A percentile compares a stretch with the other conserved stretches of the same genome.
phyloP scores from a whole-genome alignment of 2,329 filamentous ascomycete genomes.

The Colletotrichum brevisporum region DNA sequence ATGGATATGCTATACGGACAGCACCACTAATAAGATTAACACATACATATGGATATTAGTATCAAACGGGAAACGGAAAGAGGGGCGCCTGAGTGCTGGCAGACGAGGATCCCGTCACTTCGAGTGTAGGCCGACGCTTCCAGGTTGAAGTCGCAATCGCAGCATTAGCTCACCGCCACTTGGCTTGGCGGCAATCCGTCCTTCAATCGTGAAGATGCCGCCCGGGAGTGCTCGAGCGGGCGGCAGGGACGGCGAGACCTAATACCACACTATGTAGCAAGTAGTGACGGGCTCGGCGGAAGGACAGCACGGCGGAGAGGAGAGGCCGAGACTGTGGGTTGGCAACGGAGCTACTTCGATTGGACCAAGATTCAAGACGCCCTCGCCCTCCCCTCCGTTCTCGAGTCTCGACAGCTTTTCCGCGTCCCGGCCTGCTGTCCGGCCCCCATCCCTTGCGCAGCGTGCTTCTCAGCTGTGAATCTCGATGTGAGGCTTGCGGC shows the following conservation, averaged over 20 bases:
- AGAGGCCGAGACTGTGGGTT: conserved; percentile 4
- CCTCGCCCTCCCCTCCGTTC: no score
- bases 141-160: conserved; percentile 28
- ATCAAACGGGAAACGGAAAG: conserved; percentile 5
- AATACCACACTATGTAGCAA: background rate
- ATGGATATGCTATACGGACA: no score
- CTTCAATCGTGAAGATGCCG: conserved; percentile 9
- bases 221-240: conserved; percentile 15
- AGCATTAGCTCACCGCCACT: conserved; percentile 38
- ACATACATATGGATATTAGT: no score
- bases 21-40: no score
- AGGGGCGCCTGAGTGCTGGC: background rate
- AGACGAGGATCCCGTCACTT: background rate
- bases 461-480: conserved; percentile 8
- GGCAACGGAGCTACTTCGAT: conserved; percentile 10
- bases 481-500: conserved; percentile 8
- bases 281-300: background rate
- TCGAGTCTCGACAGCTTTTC: conserved; percentile 1
- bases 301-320: background rate
- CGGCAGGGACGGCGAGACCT: conserved; percentile 2
- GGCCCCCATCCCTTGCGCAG: conserved; percentile 11
- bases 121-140: conserved; percentile 15
- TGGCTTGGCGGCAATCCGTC: conserved; percentile 34
- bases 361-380: conserved; percentile 5
- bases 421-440: background rate